Base-by-base conservation (phyloP, 2,329 filamentous ascomycete genomes). In the Cordyceps cateniannulata region DNA sequence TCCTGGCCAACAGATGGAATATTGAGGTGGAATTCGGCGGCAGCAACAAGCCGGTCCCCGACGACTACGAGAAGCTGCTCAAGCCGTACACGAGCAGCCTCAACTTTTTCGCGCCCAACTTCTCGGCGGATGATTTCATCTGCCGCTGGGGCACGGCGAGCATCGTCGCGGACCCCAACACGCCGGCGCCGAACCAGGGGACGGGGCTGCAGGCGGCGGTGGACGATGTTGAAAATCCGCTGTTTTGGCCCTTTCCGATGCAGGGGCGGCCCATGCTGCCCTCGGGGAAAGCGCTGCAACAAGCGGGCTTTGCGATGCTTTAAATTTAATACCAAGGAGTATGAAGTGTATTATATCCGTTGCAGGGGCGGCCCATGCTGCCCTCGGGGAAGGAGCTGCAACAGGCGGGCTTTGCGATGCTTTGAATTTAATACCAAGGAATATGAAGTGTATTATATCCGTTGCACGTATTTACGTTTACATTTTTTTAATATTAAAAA, bases 181-280 rank as follows among this genome's bases (percentile, higher is more conserved):
- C 16, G n/a, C 38, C 38, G 5, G 6, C 48, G 5, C 57, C 57
- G 3, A 20, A 38, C 6, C 55, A 59, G 63, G 38, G 56, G 52
- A 9, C 54, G 1, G 62, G 27, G 12, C 47, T 69, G 5, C 66
- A 69, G 53, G 67, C 67, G 42, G 58, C 70, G 8, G 74, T 74
- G 0, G 75, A 76, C 24, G 71, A 66, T 22, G 69, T 78, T 63
- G 78, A 82, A 62, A 84, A 84, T 59, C 82, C 82, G 20, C 70
- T 85, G 2, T 85, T 85, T 65, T 85, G 83, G 83, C 81, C 82
- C 0, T 85, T 85, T 62, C 82, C 83, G 0, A 80, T 84, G 79
- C 82, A 85, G 65, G 82, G 82, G 0, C 75, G 81, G 24, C 82
- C 82, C 3, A 80, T 84, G 61, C 64, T 85, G 29, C 77, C 80